Base-by-base conservation (phyloP, 352 stramenopile species). In the Achlya hypogyna region DNA sequence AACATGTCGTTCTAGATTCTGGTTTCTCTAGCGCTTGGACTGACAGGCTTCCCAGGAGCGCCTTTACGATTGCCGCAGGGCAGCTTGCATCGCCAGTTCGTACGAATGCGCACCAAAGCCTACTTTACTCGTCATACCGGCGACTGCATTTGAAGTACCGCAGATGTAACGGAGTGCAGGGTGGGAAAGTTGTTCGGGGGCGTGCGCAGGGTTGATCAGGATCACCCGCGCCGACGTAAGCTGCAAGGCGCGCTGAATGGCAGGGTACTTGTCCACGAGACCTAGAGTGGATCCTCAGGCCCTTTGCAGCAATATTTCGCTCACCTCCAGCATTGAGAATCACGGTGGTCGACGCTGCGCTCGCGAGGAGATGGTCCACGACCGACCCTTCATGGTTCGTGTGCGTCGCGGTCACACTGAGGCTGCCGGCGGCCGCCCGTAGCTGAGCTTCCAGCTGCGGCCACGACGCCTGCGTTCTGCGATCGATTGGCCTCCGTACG, bases 1-100 rank as follows among this genome's bases (percentile, higher is more conserved):
- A 86, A 91, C 69, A 91, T 93, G 84, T 91, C 82, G 2, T 93
- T 93, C 60, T 93, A 58, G 49, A 27, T 16, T 10, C 6, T 45
- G 2, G 2, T 3, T n/a, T 18, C 34, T 42, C 6, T 42, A 42
- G 34, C 14, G 14, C 14, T 14, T 42, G 14, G 6, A 16, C 34
- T 6, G 6, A 42, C 34, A 42, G 6, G 14, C 34, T 42, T 42
- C 34, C 6, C 6, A 42, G 14, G 34, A 42, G 34, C 34, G 6
- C 34, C 6, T 14, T 6, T 16, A 14, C 34, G 34, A 42, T 6
- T 14, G 34, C 14, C 34, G 12, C n/a, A 45, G 2, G 38, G 38
- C 38, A 18, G 38, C 38, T 10, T n/a, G 38, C 14, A 45, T 10
- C 12, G 38, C 38, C 12, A 45, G 38, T 18, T 45, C 38, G 38